These are phyloP conservation scores for Dichotomocladium elegans DNA, from an alignment of 371 early-diverging fungal genomes.

Conservation along the genomic window DNA sequence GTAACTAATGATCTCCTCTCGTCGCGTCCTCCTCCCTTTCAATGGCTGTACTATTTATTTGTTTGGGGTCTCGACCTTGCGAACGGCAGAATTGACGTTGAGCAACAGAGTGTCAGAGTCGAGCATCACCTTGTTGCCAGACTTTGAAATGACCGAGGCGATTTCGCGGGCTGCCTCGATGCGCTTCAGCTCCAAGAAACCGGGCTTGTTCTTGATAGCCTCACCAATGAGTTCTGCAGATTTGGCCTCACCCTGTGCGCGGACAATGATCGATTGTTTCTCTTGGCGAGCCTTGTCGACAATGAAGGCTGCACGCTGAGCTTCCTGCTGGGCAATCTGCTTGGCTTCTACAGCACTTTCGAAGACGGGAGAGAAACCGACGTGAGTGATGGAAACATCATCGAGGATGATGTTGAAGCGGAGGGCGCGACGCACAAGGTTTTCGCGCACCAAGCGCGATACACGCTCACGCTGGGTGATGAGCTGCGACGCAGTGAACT, in stretches of 20 bases:
- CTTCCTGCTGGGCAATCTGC: slow-evolving; percentile 99
- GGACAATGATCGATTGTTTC: slow-evolving; percentile 96
- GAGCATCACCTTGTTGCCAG: slow-evolving; percentile 88
- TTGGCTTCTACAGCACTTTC: slow-evolving; percentile 97
- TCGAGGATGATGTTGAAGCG: slow-evolving; percentile 93
- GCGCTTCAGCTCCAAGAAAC: slow-evolving; percentile 92
- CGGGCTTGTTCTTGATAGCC: slow-evolving; percentile 96
- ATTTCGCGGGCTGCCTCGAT: slow-evolving; percentile 97
- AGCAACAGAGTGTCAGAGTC: slow-evolving; percentile 90
- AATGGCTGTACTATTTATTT: slow-evolving; percentile 3
- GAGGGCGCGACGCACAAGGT: slow-evolving; percentile 81
- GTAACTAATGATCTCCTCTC: too few species aligned
- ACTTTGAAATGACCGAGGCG: slow-evolving; percentile 77
- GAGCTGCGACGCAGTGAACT: slow-evolving; percentile 97
- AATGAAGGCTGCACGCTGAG: slow-evolving; percentile 95
- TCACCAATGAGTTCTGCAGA: slow-evolving; percentile 88
- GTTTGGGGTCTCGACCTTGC: slow-evolving; percentile 14
- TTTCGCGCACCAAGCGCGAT: slow-evolving; percentile 85
- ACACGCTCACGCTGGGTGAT: slow-evolving; percentile 98
- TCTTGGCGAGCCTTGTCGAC: slow-evolving; percentile 96
- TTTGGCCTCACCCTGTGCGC: slow-evolving; percentile 96
- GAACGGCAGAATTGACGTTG: slow-evolving; percentile 61
- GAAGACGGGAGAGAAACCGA: slow-evolving; percentile 95
- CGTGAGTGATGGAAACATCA: slow-evolving; percentile 97
- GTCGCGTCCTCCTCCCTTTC: too few species aligned